Percentiles rank a stretch among this genome's conserved stretches.
These are phyloP conservation scores for Aspergillus terreus DNA, from an alignment of 2,329 filamentous ascomycete genomes.

Conservation along the genomic window DNA sequence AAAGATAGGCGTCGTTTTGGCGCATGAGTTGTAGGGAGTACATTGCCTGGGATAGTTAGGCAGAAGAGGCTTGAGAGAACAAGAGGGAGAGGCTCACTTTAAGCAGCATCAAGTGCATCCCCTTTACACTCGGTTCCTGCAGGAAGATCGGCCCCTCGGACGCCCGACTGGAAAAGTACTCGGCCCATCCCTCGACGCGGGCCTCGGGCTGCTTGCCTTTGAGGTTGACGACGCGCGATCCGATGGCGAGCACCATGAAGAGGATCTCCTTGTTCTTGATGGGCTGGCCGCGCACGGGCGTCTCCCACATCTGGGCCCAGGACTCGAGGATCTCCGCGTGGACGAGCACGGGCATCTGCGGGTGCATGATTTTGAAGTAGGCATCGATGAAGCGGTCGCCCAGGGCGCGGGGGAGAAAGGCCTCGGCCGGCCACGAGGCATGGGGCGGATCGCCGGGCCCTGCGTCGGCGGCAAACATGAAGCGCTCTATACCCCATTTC, in stretches of 20 bases:
- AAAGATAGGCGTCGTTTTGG: slow-evolving; percentile 15
- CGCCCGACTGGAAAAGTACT: slow-evolving; percentile 9
- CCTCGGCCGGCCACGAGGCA: slow-evolving; percentile 3
- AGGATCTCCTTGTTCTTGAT: slow-evolving; percentile 12
- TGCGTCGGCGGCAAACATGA: slow-evolving; percentile 11
- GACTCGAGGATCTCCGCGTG: slow-evolving; percentile 9
- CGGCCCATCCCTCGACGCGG: slow-evolving; percentile 10
- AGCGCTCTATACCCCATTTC: slow-evolving; percentile 13
- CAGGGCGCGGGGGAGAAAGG: slow-evolving; percentile 6
- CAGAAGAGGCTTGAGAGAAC: neutral
- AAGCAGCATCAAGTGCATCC: slow-evolving; percentile 11
- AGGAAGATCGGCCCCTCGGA: slow-evolving; percentile 10
- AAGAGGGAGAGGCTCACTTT: slow-evolving; percentile 1
- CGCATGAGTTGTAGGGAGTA: slow-evolving; percentile 15
- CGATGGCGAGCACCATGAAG: slow-evolving; percentile 14
- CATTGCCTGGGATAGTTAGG: slow-evolving; percentile 6
- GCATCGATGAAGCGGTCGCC: slow-evolving; percentile 12
- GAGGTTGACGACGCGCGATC: slow-evolving; percentile 7
- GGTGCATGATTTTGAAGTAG: slow-evolving; percentile 12
- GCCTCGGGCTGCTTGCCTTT: slow-evolving; percentile 6
- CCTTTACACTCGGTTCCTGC: slow-evolving; percentile 9
- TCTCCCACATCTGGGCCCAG: slow-evolving; percentile 13
- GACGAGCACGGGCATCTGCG: slow-evolving; percentile 11
- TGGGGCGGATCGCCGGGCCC: slow-evolving; percentile 2
- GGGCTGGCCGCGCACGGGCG: slow-evolving; percentile 3